Evolutionary conservation across 1,284 basidiomycete genomes (phyloP).

Genomic region (Tranzscheliella williamsii): DNA sequence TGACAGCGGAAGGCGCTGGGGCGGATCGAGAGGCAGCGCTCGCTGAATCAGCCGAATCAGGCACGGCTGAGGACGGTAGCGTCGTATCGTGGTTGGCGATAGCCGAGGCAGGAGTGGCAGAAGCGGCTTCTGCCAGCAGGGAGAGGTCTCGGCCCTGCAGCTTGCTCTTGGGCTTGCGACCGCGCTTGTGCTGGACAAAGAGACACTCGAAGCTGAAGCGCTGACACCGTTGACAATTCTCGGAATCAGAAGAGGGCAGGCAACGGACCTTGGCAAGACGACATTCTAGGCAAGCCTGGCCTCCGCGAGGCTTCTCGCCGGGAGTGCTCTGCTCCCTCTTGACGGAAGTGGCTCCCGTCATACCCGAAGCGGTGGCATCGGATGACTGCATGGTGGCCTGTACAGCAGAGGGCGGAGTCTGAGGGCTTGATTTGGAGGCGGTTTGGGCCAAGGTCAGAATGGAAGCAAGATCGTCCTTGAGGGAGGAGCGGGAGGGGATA

Average conservation of each 20-base stretch:
- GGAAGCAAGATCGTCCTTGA: no score
- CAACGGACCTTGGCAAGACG: constrained; percentile 37
- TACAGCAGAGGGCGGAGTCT: no score
- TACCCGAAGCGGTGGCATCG: no score
- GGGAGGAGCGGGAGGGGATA: no score
- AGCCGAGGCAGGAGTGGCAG: constrained; percentile 21
- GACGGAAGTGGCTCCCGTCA: no score
- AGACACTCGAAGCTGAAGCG: constrained; percentile 40
- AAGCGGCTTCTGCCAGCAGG: constrained; percentile 33
- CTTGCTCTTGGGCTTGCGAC: constrained; percentile 40
- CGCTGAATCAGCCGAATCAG: no score
- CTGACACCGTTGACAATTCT: constrained; percentile 33
- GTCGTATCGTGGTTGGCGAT: not conserved
- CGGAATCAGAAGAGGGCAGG: constrained; percentile 24
- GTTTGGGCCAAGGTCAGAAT: no score
- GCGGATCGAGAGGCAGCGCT: constrained; percentile 1
- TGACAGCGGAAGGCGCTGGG: not conserved
- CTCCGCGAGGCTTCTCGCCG: constrained; percentile 34
- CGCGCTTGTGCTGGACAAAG: constrained; percentile 38
- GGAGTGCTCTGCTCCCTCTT: constrained; percentile 10
- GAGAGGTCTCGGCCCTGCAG: constrained; percentile 37
- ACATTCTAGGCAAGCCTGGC: constrained; percentile 42
- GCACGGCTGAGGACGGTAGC: no score
- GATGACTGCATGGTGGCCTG: no score
- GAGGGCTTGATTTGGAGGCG: no score